Base-by-base conservation (phyloP, 495 filamentous ascomycete species). In the Trichoderma parareesei region DNA sequence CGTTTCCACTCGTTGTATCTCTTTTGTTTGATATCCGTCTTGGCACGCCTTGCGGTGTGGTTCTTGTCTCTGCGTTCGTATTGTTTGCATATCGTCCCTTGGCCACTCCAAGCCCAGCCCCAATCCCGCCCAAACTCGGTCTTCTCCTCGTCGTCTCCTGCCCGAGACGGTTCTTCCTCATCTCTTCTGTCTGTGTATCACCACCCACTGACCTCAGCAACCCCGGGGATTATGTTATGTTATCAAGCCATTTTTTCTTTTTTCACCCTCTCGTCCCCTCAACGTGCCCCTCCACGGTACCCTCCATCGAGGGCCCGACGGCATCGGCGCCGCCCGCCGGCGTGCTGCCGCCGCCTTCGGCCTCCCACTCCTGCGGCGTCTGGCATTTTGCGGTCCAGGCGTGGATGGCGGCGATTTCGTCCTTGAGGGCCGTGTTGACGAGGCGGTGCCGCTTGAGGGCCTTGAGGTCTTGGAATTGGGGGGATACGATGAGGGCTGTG, bases 311-410 rank as follows among this genome's bases (percentile, higher is more conserved):
- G 33, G 79, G 78, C 18, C 69, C 72, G 16, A 73, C 76, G 18
- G 69, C 65, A 53, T 69, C 27, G 27, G 27, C 27, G 27, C 27
- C 27, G 27, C 27, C 27, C 27, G 27, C 27, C 27, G 27, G 27
- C 27, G 27, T 27, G 27, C 27, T 27, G 27, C 27, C 27, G 27
- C 27, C 27, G 27, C 77, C 72, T 83, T 82, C 75, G 88, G 82
- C 73, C 82, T 88, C 86, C 87, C 90, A 97, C 79, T 98, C 91
- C 74, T 93, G 93, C 2, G 92, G 91, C 16, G 94, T 98, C 79
- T 89, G 91, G 76, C 95, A 98, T 77, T 93, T 96, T 35, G 94
- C 91, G 65, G 90, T 93, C 94, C 94, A 98, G n/a, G 94, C 94
- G 81, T 98, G 94, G 64, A 98, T 97, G 57, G 86, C 85, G 5